These are phyloP conservation scores for Penicillium sp. DNA, from an alignment of 2,329 filamentous ascomycete genomes.

Conservation along the genomic window DNA sequence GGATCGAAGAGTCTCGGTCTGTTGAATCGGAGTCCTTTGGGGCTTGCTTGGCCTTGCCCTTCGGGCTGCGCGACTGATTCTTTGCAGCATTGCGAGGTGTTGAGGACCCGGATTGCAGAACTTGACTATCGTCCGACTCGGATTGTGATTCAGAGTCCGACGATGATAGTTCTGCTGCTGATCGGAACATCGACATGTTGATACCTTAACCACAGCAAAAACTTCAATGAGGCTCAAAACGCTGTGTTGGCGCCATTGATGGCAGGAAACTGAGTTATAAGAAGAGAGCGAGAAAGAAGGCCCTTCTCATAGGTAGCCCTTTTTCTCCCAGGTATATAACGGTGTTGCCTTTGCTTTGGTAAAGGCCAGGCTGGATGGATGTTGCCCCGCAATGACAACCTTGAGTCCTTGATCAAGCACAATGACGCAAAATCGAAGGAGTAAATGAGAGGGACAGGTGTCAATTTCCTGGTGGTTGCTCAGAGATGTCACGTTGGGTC, in stretches of 20 bases:
- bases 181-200: constrained; percentile 42
- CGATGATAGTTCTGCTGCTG: constrained; percentile 38
- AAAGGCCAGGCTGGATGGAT: neutral
- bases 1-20: constrained; percentile 17
- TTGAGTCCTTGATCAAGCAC: constrained; percentile 1
- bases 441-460: neutral
- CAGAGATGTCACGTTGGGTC: constrained; percentile 8
- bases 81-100: constrained; percentile 1
- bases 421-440: neutral
- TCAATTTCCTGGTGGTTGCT: neutral
- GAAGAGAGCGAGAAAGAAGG: neutral
- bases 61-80: neutral
- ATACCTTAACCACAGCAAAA: neutral
- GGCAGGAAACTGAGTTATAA: no score
- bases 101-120: constrained; percentile 9
- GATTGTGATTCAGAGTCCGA: constrained; percentile 35
- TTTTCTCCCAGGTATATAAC: no score
- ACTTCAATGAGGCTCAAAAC: neutral
- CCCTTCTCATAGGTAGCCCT: no score
- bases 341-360: neutral
- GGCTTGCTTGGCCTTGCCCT: constrained; percentile 6
- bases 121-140: constrained; percentile 25
- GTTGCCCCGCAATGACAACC: constrained; percentile 8
- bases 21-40: constrained; percentile 5
- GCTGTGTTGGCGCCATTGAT: neutral